Evolutionary conservation across 2,329 filamentous ascomycete species (phyloP).

Genomic region (Aureobasidium leucospermi): DNA sequence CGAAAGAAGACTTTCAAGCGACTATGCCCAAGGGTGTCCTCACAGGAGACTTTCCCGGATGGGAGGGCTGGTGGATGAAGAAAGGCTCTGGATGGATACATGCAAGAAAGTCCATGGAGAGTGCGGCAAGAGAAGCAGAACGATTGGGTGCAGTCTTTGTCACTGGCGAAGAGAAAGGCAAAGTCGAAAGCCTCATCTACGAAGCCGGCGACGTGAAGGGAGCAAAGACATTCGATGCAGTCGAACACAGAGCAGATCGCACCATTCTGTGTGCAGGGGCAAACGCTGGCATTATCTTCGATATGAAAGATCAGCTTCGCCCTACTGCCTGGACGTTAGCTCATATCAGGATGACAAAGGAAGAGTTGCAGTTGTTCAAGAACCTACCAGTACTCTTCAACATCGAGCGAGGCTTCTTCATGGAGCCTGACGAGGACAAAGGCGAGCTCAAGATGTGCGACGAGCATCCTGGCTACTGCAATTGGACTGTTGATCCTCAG

Average conservation of each 20-base stretch:
- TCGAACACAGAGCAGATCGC: slow-evolving; percentile 34
- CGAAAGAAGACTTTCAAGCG: slow-evolving; percentile 39
- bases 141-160: slow-evolving; percentile 42
- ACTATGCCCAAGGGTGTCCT: slow-evolving; percentile 48
- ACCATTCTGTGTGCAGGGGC: slow-evolving; percentile 46
- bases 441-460: slow-evolving; percentile 46
- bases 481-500: slow-evolving; percentile 31
- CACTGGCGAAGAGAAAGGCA: slow-evolving; percentile 33
- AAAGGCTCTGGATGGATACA: slow-evolving; percentile 47
- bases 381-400: slow-evolving; percentile 45
- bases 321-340: slow-evolving; percentile 49
- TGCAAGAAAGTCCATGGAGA: slow-evolving; percentile 43
- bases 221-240: slow-evolving; percentile 37
- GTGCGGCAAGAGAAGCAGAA: slow-evolving; percentile 39
- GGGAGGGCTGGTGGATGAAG: slow-evolving; percentile 44
- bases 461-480: slow-evolving; percentile 51
- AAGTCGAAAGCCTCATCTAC: slow-evolving; percentile 34
- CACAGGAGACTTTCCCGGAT: slow-evolving; percentile 43
- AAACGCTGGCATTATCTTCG: slow-evolving; percentile 40
- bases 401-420: slow-evolving; percentile 44
- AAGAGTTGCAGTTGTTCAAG: slow-evolving; percentile 40
- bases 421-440: slow-evolving; percentile 41
- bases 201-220: slow-evolving; percentile 33
- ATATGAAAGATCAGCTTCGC: slow-evolving; percentile 45
- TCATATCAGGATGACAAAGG: slow-evolving; percentile 42